These are phyloP conservation scores for Aspergillus sp. DNA, from an alignment of 2,329 filamentous ascomycete species.

Conservation along the genomic window DNA sequence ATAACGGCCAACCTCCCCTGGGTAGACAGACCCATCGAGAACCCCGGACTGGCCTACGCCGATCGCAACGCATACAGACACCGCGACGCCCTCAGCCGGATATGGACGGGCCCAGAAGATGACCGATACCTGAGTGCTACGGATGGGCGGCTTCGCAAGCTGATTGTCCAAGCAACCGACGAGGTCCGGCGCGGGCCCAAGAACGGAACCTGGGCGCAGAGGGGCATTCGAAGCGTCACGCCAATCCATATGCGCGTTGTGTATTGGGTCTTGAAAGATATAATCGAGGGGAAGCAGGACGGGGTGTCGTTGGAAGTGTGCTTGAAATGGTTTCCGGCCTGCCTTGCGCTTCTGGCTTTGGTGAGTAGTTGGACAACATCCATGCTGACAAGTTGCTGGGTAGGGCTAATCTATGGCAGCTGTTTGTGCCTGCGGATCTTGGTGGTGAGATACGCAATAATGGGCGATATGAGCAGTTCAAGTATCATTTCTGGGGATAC, in stretches of 20 bases:
- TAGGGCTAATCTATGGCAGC: not conserved
- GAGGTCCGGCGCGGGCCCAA: not conserved
- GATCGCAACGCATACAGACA: not conserved
- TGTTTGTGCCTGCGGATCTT: not conserved
- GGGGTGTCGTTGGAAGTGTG: not conserved
- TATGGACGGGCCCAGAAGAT: not conserved
- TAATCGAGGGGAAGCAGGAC: not conserved
- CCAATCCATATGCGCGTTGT: not conserved
- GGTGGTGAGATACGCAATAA: not conserved
- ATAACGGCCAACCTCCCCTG: not conserved
- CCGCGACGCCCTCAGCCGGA: not conserved
- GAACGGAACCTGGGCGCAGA: not conserved
- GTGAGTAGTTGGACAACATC: not conserved
- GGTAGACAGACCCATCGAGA: not conserved
- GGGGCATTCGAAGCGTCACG: not conserved
- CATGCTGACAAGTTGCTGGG: not conserved
- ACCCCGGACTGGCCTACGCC: not conserved
- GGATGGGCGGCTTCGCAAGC: not conserved
- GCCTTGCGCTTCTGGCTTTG: not conserved
- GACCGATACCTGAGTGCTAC: not conserved
- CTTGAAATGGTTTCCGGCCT: not conserved
- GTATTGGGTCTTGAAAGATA: not conserved
- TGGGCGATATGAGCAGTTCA: not conserved
- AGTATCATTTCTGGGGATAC: slow-evolving; percentile 1
- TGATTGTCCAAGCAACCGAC: not conserved